A percentile compares a stretch with the other conserved stretches of the same genome.
phyloP scores from a whole-genome alignment of 176 grass and related monocot genomes.

The Panicum miliaceum region DNA sequence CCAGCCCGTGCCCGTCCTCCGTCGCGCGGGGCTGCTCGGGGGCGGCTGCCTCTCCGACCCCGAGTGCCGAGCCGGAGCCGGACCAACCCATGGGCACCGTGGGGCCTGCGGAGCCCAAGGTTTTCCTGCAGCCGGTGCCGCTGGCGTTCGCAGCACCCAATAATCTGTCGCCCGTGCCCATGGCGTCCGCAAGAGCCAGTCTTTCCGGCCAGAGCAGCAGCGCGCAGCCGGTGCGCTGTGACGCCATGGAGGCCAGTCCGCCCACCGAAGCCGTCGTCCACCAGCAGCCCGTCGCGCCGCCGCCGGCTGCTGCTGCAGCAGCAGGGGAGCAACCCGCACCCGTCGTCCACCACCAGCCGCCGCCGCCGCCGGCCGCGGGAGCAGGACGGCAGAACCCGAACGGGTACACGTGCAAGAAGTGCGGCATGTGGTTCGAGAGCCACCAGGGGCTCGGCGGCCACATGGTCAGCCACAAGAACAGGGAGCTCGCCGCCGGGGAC shows the following conservation, averaged over 20 bases:
- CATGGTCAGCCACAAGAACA: conserved; percentile 39
- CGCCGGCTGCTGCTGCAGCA: neutral
- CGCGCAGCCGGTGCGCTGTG: neutral
- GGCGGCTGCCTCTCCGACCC: neutral
- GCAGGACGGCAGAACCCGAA: neutral
- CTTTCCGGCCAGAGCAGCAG: neutral
- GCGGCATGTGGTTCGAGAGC: neutral
- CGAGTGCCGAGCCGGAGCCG: neutral
- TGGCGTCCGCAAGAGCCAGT: neutral
- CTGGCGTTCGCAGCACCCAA: neutral
- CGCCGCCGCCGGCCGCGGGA: neutral
- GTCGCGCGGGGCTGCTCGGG: neutral
- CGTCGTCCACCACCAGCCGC: neutral
- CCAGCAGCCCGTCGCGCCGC: neutral
- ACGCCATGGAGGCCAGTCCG: neutral
- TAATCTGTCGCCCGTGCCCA: neutral
- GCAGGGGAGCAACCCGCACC: too few relatives aligned
- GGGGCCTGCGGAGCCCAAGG: neutral
- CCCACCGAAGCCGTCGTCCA: neutral
- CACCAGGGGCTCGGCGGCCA: conserved; percentile 55
- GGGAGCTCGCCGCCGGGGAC: neutral
- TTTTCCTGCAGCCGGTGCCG: neutral
- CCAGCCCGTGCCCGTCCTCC: neutral
- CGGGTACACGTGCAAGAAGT: conserved; percentile 24
- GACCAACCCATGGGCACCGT: neutral